Evolutionary conservation across 179 eudicot species (phyloP).

Genomic region (Spergularia azorica): DNA sequence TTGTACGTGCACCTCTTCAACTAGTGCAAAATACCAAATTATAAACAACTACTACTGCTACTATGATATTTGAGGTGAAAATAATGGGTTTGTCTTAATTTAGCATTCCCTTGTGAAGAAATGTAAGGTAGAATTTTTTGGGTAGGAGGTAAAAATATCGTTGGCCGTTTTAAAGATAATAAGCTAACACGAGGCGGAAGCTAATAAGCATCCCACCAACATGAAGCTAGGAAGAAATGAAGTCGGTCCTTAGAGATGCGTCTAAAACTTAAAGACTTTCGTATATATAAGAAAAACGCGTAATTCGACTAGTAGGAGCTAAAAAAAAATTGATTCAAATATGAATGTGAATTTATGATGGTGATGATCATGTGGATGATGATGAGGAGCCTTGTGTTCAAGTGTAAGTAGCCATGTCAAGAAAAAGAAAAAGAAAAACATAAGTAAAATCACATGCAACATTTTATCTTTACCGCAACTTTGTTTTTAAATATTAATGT

Average conservation of each 20-base stretch:
- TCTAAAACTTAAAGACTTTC: not conserved
- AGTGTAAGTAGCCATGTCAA: slow-evolving; percentile 16
- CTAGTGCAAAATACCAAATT: slow-evolving; percentile 3
- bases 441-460: slow-evolving; percentile 25
- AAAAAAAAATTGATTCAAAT: not conserved
- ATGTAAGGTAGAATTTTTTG: not conserved
- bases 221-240: not conserved
- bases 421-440: not conserved
- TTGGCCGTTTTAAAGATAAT: not conserved
- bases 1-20: slow-evolving; percentile 17
- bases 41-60: not conserved
- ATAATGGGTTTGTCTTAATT: slow-evolving; percentile 15
- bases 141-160: not conserved
- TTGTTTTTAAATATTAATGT: slow-evolving; percentile 44
- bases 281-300: not conserved
- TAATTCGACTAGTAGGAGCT: slow-evolving; percentile 3
- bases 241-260: not conserved
- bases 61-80: not conserved
- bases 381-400: slow-evolving; percentile 22
- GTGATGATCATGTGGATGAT: slow-evolving; percentile 12
- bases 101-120: not conserved
- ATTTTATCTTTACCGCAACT: slow-evolving; percentile 15
- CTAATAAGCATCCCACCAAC: not conserved
- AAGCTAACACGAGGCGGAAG: not conserved
- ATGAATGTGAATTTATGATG: not conserved